Percentiles rank a stretch among this genome's conserved stretches.
Evolutionary conservation across 2,329 filamentous ascomycete species (phyloP).

Genomic region (Kalaharituber pfeilii): DNA sequence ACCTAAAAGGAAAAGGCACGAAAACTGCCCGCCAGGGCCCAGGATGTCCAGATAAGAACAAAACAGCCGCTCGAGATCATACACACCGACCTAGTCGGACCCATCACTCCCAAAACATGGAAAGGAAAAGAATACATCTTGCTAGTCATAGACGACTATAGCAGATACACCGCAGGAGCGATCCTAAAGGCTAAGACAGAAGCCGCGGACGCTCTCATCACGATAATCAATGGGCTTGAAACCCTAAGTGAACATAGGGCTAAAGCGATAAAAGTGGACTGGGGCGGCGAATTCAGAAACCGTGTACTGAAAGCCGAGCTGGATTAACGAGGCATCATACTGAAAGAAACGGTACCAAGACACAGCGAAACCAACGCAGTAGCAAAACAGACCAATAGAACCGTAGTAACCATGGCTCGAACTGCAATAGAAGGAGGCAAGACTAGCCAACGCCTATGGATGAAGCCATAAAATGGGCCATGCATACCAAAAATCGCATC

Average conservation of each 20-base stretch:
- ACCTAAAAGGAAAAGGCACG: neutral
- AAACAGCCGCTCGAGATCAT: neutral
- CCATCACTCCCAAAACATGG: neutral
- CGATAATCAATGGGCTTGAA: too few relatives aligned
- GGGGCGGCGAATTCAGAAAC: neutral
- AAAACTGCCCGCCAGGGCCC: neutral
- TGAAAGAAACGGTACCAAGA: constrained; percentile 1
- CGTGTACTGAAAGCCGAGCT: neutral
- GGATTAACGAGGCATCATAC: neutral
- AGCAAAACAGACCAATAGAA: neutral
- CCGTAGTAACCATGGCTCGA: neutral
- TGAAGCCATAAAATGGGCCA: neutral
- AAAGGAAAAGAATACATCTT: neutral
- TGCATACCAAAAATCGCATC: neutral
- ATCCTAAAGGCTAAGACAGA: neutral
- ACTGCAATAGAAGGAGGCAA: neutral
- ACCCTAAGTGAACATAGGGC: too few relatives aligned
- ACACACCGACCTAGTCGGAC: neutral
- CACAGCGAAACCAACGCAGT: neutral
- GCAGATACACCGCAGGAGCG: neutral
- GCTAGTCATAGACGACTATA: neutral
- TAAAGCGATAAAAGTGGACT: neutral
- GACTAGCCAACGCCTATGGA: neutral
- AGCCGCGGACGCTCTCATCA: neutral
- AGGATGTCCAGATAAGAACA: neutral